A percentile compares a stretch with the other conserved stretches of the same genome.
Evolutionary conservation across 1,284 basidiomycete genomes (phyloP).

Genomic region (Lignosus rhinocerotis): DNA sequence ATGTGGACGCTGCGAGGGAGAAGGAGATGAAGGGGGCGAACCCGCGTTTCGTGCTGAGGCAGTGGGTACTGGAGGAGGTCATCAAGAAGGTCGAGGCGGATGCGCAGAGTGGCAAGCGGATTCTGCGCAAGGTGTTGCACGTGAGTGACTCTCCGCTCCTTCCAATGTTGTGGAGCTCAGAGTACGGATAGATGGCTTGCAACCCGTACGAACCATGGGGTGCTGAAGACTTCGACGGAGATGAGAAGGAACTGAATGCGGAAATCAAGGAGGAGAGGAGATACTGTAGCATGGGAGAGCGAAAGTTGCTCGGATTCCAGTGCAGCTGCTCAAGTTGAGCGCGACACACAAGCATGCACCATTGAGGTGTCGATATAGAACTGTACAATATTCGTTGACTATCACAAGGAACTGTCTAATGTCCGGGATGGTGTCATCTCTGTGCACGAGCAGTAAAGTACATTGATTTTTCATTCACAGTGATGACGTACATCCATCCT

Average conservation of each 20-base stretch:
- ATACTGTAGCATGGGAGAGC: slow-evolving; percentile 78
- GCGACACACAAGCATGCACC: background rate
- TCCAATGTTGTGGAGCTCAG: slow-evolving; percentile 20
- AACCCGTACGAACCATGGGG: slow-evolving; percentile 83
- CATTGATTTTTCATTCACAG: slow-evolving; percentile 21
- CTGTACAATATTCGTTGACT: background rate
- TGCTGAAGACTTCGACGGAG: slow-evolving; percentile 51
- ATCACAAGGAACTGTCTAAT: background rate
- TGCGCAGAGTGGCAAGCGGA: slow-evolving; percentile 53
- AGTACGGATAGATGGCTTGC: slow-evolving; percentile 69
- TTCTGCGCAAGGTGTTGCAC: slow-evolving; percentile 75
- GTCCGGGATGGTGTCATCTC: background rate
- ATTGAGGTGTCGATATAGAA: background rate
- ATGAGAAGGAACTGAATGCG: slow-evolving; percentile 45
- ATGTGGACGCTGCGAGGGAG: slow-evolving; percentile 45
- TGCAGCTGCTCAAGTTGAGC: slow-evolving; percentile 85
- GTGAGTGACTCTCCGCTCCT: slow-evolving; percentile 37
- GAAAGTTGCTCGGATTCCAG: slow-evolving; percentile 83
- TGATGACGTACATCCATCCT: slow-evolving; percentile 18
- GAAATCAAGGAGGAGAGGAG: slow-evolving; percentile 75
- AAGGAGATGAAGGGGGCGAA: slow-evolving; percentile 58
- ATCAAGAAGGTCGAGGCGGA: slow-evolving; percentile 74
- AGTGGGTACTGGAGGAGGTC: slow-evolving; percentile 92
- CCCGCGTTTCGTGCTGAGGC: slow-evolving; percentile 86
- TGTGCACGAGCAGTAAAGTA: slow-evolving; percentile 18